These are phyloP conservation scores for Trematosphaeria pertusa DNA, from an alignment of 2,329 filamentous ascomycete genomes.

Conservation along the genomic window DNA sequence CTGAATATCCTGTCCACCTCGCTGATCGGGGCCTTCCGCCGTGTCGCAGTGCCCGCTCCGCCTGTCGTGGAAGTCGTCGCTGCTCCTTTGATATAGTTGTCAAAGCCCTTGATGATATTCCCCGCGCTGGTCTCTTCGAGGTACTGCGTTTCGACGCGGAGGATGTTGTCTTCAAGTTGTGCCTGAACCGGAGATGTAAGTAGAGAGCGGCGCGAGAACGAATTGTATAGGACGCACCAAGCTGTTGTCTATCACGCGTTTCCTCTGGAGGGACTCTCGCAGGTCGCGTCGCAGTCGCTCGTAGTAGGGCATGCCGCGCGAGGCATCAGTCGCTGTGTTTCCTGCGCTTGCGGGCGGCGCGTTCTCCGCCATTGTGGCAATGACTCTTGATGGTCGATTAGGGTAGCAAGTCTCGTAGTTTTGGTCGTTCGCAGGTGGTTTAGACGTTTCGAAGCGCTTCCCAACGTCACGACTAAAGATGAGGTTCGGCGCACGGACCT, in stretches of 20 bases:
- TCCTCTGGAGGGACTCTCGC: slow-evolving; percentile 70
- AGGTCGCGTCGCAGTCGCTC: slow-evolving; percentile 74
- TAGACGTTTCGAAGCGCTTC: not conserved
- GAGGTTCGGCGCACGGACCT: slow-evolving; percentile 16
- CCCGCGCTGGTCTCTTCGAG: slow-evolving; percentile 84
- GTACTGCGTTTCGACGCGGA: slow-evolving; percentile 82
- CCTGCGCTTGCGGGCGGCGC: slow-evolving; percentile 47
- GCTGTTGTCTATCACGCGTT: slow-evolving; percentile 67
- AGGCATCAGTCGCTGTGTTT: slow-evolving; percentile 52
- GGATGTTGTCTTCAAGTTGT: slow-evolving; percentile 79
- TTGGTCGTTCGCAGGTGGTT: not conserved
- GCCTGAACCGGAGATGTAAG: slow-evolving; percentile 50
- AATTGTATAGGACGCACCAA: slow-evolving; percentile 63
- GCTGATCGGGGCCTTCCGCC: slow-evolving; percentile 66
- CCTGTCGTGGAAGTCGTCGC: slow-evolving; percentile 63
- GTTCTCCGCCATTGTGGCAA: slow-evolving; percentile 57
- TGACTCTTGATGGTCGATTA: not conserved
- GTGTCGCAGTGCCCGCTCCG: slow-evolving; percentile 54
- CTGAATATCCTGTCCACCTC: slow-evolving; percentile 78
- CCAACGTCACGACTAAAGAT: slow-evolving; percentile 2
- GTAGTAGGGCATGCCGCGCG: slow-evolving; percentile 69
- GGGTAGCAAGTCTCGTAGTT: slow-evolving; percentile 7
- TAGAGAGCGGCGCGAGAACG: too few relatives aligned
- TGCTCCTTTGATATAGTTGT: slow-evolving; percentile 93
- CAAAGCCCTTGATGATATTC: slow-evolving; percentile 97